These are phyloP conservation scores for Russula olivacea DNA, from an alignment of 768 basidiomycete species.

Conservation along the genomic window DNA sequence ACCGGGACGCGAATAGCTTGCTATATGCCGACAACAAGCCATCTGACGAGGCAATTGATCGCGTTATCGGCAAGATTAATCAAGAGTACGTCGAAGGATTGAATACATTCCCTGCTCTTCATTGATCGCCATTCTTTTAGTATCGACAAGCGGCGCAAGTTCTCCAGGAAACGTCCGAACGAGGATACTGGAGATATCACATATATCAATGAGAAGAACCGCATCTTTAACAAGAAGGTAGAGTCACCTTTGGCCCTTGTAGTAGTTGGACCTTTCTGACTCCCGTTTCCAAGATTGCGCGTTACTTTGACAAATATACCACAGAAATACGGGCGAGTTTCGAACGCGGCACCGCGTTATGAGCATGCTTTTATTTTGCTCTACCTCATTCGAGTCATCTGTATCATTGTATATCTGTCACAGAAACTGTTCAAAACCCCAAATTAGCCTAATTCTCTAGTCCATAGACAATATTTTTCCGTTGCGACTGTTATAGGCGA, in stretches of 20 bases:
- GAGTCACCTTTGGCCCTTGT: constrained; percentile 15
- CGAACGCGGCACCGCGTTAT: constrained; percentile 93
- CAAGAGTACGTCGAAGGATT: constrained; percentile 60
- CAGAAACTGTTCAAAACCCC: neutral
- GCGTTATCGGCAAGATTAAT: constrained; percentile 87
- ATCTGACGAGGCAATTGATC: constrained; percentile 89
- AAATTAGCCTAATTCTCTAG: neutral
- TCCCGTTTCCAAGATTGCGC: constrained; percentile 58
- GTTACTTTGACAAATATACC: constrained; percentile 97
- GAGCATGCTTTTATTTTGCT: constrained; percentile 19
- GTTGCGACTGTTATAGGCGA: neutral
- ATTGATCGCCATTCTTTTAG: constrained; percentile 35
- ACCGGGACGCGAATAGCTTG: constrained; percentile 89
- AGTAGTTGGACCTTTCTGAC: neutral
- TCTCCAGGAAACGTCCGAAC: constrained; percentile 83
- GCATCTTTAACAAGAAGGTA: constrained; percentile 98
- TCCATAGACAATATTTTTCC: neutral
- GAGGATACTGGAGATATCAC: constrained; percentile 96
- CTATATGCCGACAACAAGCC: constrained; percentile 96
- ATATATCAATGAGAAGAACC: constrained; percentile 98
- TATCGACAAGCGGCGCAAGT: constrained; percentile 84
- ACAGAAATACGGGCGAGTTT: constrained; percentile 95
- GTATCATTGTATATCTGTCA: constrained; percentile 18
- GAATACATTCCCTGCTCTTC: constrained; percentile 14
- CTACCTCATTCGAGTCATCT: neutral